Evolutionary conservation across 2,329 filamentous ascomycete species (phyloP).

Genomic region (Calonectria fujianensis): DNA sequence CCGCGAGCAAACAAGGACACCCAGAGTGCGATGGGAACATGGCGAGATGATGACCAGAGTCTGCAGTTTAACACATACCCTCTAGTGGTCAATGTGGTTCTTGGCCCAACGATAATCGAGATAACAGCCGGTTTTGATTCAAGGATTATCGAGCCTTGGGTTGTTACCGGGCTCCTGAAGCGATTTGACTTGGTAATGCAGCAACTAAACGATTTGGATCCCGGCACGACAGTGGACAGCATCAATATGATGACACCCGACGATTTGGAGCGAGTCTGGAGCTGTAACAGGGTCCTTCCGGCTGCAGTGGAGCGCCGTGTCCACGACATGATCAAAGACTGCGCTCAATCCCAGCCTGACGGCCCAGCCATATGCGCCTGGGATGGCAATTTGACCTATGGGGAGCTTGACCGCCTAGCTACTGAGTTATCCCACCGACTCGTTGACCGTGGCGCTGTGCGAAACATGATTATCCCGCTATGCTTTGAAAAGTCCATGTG

Average conservation of each 20-base stretch:
- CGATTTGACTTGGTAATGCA: slow-evolving; percentile 29
- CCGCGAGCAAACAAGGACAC: neutral
- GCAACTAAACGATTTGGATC: slow-evolving; percentile 11
- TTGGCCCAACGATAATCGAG: neutral
- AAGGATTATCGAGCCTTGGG: neutral
- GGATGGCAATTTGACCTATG: neutral
- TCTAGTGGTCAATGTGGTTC: slow-evolving; percentile 17
- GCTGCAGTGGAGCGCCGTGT: slow-evolving; percentile 42
- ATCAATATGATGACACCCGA: slow-evolving; percentile 41
- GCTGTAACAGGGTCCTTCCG: slow-evolving; percentile 36
- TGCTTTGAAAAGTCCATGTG: neutral
- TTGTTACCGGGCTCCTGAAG: slow-evolving; percentile 4
- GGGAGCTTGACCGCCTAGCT: neutral
- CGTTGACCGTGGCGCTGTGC: neutral
- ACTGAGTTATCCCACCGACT: neutral
- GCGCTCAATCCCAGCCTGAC: neutral
- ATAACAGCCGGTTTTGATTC: slow-evolving; percentile 29
- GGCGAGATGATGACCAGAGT: neutral
- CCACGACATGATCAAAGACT: slow-evolving; percentile 41
- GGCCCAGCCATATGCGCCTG: neutral
- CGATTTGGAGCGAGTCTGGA: slow-evolving; percentile 46
- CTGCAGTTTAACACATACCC: slow-evolving; percentile 20
- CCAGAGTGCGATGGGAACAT: neutral
- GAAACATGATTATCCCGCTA: neutral
- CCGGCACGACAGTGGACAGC: neutral